These are phyloP conservation scores for Lasiosphaeria hispida DNA, from an alignment of 495 filamentous ascomycete species.

Conservation along the genomic window DNA sequence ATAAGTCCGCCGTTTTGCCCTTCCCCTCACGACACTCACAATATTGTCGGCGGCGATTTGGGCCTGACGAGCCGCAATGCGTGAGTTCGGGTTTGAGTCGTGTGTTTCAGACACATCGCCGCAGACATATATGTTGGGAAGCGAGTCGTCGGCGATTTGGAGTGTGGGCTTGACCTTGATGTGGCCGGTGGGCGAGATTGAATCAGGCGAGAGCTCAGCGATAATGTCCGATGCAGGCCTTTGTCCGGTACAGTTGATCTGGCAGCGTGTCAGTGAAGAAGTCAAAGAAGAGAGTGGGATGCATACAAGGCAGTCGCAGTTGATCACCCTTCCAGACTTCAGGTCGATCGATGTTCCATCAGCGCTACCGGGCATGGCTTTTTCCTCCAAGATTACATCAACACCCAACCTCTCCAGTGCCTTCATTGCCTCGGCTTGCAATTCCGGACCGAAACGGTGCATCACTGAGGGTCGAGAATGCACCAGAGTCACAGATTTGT, in stretches of 20 bases:
- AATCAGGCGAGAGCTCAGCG: slow-evolving; percentile 17
- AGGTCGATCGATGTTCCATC: slow-evolving; percentile 21
- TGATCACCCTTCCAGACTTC: slow-evolving; percentile 22
- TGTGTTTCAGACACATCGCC: slow-evolving; percentile 31
- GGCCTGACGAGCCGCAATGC: slow-evolving; percentile 26
- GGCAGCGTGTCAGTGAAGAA: background rate
- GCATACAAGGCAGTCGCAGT: slow-evolving; percentile 32
- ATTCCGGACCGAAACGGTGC: slow-evolving; percentile 49
- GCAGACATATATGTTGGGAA: slow-evolving; percentile 30
- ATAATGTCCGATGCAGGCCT: slow-evolving; percentile 24
- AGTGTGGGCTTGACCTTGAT: slow-evolving; percentile 32
- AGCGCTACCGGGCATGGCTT: slow-evolving; percentile 11
- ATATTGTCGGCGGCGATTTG: slow-evolving; percentile 30
- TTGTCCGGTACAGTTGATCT: slow-evolving; percentile 35
- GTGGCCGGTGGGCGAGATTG: slow-evolving; percentile 26
- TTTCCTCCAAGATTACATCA: slow-evolving; percentile 41
- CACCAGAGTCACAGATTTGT: slow-evolving; percentile 56
- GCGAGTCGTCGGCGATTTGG: slow-evolving; percentile 27
- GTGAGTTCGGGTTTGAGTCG: slow-evolving; percentile 25
- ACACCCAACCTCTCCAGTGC: slow-evolving; percentile 42
- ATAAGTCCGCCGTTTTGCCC: slow-evolving; percentile 21
- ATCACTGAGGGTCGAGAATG: slow-evolving; percentile 55
- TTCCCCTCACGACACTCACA: slow-evolving; percentile 15
- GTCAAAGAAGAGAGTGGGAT: background rate
- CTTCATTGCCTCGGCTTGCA: slow-evolving; percentile 47